These are phyloP conservation scores for Sugiyamaella valdiviana DNA, from an alignment of 805 yeast species.

Conservation along the genomic window DNA sequence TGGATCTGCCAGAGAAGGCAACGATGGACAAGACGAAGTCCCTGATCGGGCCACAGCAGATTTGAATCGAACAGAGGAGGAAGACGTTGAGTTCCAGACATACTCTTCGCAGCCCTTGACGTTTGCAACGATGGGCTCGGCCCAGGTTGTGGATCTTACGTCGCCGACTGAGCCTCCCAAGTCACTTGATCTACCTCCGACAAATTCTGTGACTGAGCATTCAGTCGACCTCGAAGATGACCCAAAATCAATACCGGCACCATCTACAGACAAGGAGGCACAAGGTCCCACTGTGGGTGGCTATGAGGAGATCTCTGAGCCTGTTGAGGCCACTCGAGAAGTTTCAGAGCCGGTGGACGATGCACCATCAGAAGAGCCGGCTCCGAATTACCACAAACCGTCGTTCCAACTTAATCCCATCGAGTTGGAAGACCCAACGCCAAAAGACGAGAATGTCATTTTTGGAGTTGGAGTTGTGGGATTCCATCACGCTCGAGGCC, in stretches of 20 bases:
- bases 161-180: not conserved
- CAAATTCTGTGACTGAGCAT: no score
- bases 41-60: no score
- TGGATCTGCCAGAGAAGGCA: not conserved
- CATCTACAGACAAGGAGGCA: no score
- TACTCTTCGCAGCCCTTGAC: not conserved
- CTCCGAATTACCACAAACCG: not conserved
- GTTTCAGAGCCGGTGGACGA: not conserved
- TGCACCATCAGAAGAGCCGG: not conserved
- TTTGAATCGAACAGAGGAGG: not conserved
- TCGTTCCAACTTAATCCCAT: conserved; percentile 10
- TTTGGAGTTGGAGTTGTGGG: conserved; percentile 87
- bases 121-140: not conserved
- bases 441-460: conserved; percentile 36
- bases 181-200: not conserved
- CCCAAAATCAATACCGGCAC: no score
- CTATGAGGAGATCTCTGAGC: no score
- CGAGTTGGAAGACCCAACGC: not conserved
- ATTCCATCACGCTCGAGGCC: conserved; percentile 88
- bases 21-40: not conserved
- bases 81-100: not conserved
- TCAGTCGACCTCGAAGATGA: no score
- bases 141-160: not conserved
- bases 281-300: no score
- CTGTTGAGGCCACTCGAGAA: no score